Conservation (phyloP, 2,329 filamentous ascomycete genomes). For the Aspergillus tanneri region DNA sequence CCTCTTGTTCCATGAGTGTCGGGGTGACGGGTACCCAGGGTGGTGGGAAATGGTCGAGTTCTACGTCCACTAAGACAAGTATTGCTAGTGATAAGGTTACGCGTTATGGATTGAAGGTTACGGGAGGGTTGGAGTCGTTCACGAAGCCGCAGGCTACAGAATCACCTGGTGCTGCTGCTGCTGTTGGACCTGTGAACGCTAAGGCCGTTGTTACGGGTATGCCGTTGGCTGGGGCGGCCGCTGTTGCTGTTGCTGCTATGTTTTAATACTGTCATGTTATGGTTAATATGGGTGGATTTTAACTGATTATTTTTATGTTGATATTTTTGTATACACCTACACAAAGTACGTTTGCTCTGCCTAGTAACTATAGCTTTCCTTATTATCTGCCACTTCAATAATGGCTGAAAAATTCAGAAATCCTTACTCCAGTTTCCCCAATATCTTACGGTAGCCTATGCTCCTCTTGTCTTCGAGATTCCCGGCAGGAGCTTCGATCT, state of each 20-base stretch:
- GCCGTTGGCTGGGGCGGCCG: slow-evolving; percentile 25
- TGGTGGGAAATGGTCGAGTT: neutral
- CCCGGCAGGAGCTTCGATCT: no score
- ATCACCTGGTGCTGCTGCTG: slow-evolving; percentile 19
- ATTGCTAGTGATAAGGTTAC: neutral
- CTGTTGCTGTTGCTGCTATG: slow-evolving; percentile 19
- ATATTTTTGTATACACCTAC: no score
- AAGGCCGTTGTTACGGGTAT: slow-evolving; percentile 24
- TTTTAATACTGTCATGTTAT: neutral
- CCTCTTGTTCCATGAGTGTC: slow-evolving; percentile 22
- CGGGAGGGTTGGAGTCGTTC: slow-evolving; percentile 20
- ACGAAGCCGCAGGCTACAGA: slow-evolving; percentile 20
- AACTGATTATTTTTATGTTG: neutral
- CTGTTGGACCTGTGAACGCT: slow-evolving; percentile 7
- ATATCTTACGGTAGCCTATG: no score
- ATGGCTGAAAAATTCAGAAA: no score
- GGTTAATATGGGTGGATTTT: no score
- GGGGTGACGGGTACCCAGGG: slow-evolving; percentile 8
- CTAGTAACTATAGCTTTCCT: no score
- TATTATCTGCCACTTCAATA: no score
- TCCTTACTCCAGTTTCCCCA: no score
- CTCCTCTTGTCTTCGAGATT: no score
- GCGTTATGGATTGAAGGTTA: slow-evolving; percentile 20
- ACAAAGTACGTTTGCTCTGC: no score
- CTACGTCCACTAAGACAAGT: neutral